Evolutionary conservation across 208 protist species (phyloP).

Genomic region (Acanthamoeba healyi): DNA sequence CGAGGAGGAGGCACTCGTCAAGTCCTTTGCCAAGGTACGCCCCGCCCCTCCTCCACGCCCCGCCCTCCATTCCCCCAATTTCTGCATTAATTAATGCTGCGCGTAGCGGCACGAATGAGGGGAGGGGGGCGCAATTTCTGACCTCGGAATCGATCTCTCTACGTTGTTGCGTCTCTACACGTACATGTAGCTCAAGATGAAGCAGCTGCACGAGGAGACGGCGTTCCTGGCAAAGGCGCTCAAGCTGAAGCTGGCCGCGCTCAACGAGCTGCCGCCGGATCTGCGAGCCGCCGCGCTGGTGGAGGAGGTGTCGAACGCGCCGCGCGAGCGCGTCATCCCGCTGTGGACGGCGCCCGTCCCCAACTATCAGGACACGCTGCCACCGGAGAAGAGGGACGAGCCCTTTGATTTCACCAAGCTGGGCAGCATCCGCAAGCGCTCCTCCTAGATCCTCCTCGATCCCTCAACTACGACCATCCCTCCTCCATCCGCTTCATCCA

Average conservation of each 20-base stretch:
- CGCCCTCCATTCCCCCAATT: too few species aligned
- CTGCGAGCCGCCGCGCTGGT: conserved; percentile 6
- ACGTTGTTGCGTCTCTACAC: too few species aligned
- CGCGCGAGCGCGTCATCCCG: neutral
- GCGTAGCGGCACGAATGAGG: too few species aligned
- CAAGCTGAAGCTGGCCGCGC: neutral
- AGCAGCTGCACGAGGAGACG: neutral
- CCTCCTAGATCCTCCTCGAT: too few species aligned
- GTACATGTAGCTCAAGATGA: conserved; percentile 62
- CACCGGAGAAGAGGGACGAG: conserved; percentile 37
- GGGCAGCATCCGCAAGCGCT: neutral
- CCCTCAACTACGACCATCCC: too few species aligned
- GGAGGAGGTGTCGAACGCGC: neutral
- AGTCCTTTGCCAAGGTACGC: neutral
- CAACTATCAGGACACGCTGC: conserved; percentile 33
- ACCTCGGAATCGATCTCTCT: too few species aligned
- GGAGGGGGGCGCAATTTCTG: too few species aligned
- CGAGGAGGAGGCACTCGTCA: conserved; percentile 13
- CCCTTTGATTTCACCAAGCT: conserved; percentile 58
- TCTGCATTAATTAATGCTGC: too few species aligned
- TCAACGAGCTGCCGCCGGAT: conserved; percentile 31
- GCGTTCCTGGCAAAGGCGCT: neutral
- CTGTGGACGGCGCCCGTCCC: conserved; percentile 31
- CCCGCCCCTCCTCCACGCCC: too few species aligned
- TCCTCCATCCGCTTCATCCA: too few species aligned